A percentile compares a stretch with the other conserved stretches of the same genome.
Evolutionary conservation across 306 rosid genomes (phyloP).

Genomic region (apple (Malus domestica)): ASM211411v1 NC_041804.1:2432501-2433000

Average conservation of each 20-base stretch:
- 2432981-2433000: too few species aligned
- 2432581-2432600: slow-evolving; percentile 19
- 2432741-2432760: neutral
- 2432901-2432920: too few species aligned
- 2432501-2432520: neutral
- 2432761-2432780: neutral
- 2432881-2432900: too few species aligned
- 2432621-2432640: neutral
- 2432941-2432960: too few species aligned
- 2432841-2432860: too few species aligned
- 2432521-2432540: neutral
- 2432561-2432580: slow-evolving; percentile 27
- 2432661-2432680: neutral
- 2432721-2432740: neutral
- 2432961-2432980: too few species aligned
- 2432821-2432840: too few species aligned
- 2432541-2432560: neutral
- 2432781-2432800: too few species aligned
- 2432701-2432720: neutral
- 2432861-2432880: too few species aligned
- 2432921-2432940: too few species aligned
- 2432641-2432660: neutral
- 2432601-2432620: neutral
- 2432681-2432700: neutral
- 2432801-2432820: neutral